A percentile compares a stretch with the other conserved stretches of the same genome.
phyloP scores from a whole-genome alignment of 306 rosid species.

The Rosa lucieae region DNA sequence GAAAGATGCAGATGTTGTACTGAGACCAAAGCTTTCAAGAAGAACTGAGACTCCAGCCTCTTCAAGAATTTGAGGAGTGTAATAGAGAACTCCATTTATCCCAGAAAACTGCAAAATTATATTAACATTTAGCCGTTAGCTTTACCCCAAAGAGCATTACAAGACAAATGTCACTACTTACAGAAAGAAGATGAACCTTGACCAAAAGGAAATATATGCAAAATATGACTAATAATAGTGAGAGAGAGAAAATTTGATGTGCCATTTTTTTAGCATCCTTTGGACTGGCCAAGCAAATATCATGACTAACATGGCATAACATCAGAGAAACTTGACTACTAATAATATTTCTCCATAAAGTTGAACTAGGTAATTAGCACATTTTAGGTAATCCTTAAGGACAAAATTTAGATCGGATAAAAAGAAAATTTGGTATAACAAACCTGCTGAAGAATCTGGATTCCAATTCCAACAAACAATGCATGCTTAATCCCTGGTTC shows the following conservation, averaged over 20 bases:
- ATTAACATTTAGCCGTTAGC: not conserved
- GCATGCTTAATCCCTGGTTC: slow-evolving; percentile 86
- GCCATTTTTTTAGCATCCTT: not conserved
- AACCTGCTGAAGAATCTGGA: slow-evolving; percentile 90
- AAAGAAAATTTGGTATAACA: slow-evolving; percentile 3
- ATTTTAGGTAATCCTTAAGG: not conserved
- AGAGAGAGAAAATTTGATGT: not conserved
- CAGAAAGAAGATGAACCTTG: not conserved
- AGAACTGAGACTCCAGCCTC: slow-evolving; percentile 80
- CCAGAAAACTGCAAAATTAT: slow-evolving; percentile 64
- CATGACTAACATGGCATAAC: not conserved
- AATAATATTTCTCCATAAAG: not conserved
- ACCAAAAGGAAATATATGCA: not conserved
- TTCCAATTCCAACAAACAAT: slow-evolving; percentile 70
- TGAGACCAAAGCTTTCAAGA: slow-evolving; percentile 56
- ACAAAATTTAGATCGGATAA: not conserved
- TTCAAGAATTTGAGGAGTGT: slow-evolving; percentile 88
- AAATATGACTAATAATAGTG: not conserved
- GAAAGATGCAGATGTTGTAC: slow-evolving; percentile 64
- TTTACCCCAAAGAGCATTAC: slow-evolving; percentile 9
- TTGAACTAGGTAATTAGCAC: not conserved
- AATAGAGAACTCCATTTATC: slow-evolving; percentile 82
- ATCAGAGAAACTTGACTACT: not conserved
- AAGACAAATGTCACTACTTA: not conserved
- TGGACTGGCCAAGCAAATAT: not conserved